Evolutionary conservation across 352 stramenopile genomes (phyloP), one percentile per base, ranked within the genome.

Genomic region (Phytophthora multivora): DNA sequence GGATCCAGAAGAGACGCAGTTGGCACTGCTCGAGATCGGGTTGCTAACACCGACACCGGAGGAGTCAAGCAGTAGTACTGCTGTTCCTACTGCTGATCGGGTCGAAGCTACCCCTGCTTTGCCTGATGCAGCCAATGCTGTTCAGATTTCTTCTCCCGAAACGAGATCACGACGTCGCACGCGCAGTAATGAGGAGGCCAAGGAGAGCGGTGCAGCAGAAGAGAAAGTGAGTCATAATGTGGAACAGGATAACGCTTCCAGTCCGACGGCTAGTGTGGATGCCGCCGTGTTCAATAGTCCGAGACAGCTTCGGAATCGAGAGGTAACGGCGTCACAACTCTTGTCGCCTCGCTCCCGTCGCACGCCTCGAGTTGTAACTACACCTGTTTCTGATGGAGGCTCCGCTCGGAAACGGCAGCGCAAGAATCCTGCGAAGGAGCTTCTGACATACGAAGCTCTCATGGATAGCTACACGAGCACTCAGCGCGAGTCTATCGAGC

Each of bases 401-500:
- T 58, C 61, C 5, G 28, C 42, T 36, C 70, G 68, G 1, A 89
- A 87, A 56, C 70, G 75, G 6, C 71, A 82, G 50, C 80, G 77
- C n/a, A 67, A 58, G 49, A 75, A 61, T 12, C 49, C 56, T 18
- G 55, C 59, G 13, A 46, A 60, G 3, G 71, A 75, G 15, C 55
- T 95, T 9, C 51, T 91, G 23, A 74, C 73, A 0, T 79, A 81
- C 19, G 58, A 69, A 10, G 71, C 62, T 13, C 67, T 93, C 6
- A 63, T 93, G 39, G 57, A 74, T 2, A 75, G 65, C 10, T 75
- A 93, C 28, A 86, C 82, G 4, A 63, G 26, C 3, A 45, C 73
- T 15, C 71, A 96, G 50, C 78, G 83, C 18, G 66, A 91, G 23
- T 15, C 75, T 31, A 81, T 92, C 16, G 56, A 80, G n/a, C 61